Percentiles rank a stretch among this genome's conserved stretches.
Evolutionary conservation across 805 yeast genomes (phyloP).

Genomic region (Metschnikowia proteae): DNA sequence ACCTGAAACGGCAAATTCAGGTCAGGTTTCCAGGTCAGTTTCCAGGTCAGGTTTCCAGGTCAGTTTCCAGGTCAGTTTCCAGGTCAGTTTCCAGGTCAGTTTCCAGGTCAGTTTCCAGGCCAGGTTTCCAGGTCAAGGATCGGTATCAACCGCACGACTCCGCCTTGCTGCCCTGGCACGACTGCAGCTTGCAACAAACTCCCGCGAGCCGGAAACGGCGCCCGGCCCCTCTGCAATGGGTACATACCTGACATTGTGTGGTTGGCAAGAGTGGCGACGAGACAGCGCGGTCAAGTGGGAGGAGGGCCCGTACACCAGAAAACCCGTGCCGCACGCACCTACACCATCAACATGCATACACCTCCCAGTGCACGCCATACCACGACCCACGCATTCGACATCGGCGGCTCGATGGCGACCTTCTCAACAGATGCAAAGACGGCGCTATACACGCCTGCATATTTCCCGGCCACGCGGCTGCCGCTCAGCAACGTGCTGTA

Average conservation of each 20-base stretch:
- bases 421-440: conserved; percentile 36
- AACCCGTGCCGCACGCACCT: not conserved
- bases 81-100: no score
- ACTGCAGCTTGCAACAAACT: no score
- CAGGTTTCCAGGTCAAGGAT: no score
- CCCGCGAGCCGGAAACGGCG: no score
- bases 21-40: no score
- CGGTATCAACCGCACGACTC: no score
- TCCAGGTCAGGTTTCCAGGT: no score
- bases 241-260: conserved; percentile 18
- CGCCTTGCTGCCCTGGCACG: no score
- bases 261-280: not conserved
- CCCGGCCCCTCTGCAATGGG: not conserved
- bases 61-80: no score
- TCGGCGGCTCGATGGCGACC: conserved; percentile 15
- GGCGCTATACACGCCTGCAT: conserved; percentile 7
- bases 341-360: not conserved
- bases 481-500: conserved; percentile 58
- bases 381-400: not conserved
- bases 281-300: not conserved
- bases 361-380: not conserved
- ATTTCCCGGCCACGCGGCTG: not conserved
- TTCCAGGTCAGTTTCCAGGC: no score
- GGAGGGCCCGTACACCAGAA: not conserved
- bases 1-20: no score